Evolutionary conservation across 352 stramenopile species (phyloP), one percentile per base, ranked within the genome.

Genomic region (Pilasporangium apinafurcum): DNA sequence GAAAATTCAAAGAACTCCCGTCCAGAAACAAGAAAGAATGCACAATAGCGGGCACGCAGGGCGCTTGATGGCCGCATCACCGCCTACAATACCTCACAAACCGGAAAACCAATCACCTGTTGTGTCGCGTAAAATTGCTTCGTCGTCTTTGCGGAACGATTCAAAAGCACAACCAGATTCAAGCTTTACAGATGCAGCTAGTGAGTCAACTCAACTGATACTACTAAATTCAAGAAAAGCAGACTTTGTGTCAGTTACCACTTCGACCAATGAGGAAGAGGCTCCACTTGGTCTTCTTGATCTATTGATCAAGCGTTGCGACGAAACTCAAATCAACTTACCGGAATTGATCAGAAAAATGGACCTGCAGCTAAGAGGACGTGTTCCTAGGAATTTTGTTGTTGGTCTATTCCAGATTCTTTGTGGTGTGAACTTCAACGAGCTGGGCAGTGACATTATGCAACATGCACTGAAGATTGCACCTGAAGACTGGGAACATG

Each of bases 171-270:
- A n/a, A n/a, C n/a, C n/a, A n/a, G n/a, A n/a, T n/a, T n/a, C n/a
- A n/a, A n/a, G n/a, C n/a, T n/a, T n/a, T n/a, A n/a, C n/a, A n/a
- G n/a, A n/a, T n/a, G n/a, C n/a, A n/a, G n/a, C n/a, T n/a, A n/a
- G n/a, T n/a, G n/a, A n/a, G n/a, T n/a, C n/a, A n/a, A n/a, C n/a
- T n/a, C n/a, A n/a, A n/a, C n/a, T n/a, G n/a, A n/a, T n/a, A n/a
- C n/a, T n/a, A n/a, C n/a, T n/a, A n/a, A n/a, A n/a, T n/a, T n/a
- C n/a, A n/a, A n/a, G n/a, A n/a, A n/a, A n/a, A n/a, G n/a, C n/a
- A n/a, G n/a, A n/a, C n/a, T n/a, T n/a, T n/a, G 36, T 30, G 13
- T 61, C 56, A n/a, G 30, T 68, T 37, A 53, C 36, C 6, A 75
- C 39, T 8, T 21, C 46, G n/a, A 71, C 60, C n/a, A 48, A 71